Percentiles rank a stretch among this genome's conserved stretches.
Evolutionary conservation across 176 grass and related monocot genomes (phyloP).

Genomic region (Cymbopogon citratus): DNA sequence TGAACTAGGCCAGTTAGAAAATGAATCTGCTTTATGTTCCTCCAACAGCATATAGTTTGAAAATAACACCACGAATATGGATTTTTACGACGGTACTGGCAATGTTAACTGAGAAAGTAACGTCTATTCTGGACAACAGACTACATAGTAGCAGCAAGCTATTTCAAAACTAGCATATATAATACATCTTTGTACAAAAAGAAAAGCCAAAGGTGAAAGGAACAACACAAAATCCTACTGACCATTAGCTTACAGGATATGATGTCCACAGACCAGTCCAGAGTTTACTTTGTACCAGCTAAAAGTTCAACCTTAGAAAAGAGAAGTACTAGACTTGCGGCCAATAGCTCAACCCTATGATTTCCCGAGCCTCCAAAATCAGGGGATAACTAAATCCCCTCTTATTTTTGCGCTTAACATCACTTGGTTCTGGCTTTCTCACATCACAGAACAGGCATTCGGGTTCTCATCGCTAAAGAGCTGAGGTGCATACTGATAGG

Average conservation of each 20-base stretch:
- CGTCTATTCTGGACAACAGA: neutral
- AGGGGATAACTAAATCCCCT: neutral
- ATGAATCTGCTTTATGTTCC: neutral
- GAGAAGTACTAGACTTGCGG: neutral
- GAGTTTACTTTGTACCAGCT: slow-evolving; percentile 26
- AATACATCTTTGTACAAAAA: slow-evolving; percentile 19
- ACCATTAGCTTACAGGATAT: slow-evolving; percentile 16
- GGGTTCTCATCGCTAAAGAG: slow-evolving; percentile 72
- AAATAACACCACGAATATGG: neutral
- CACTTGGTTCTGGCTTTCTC: slow-evolving; percentile 25
- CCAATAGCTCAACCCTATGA: too few species aligned
- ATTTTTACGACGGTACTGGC: neutral
- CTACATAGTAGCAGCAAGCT: neutral
- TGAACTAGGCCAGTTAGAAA: neutral
- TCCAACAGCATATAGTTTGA: too few species aligned
- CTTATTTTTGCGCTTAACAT: slow-evolving; percentile 21
- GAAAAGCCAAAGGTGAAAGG: neutral
- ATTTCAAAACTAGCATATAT: slow-evolving; percentile 12
- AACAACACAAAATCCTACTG: slow-evolving; percentile 25
- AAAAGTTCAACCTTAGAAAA: slow-evolving; percentile 1
- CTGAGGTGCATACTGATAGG: slow-evolving; percentile 52
- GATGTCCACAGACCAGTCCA: neutral
- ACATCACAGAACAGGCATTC: slow-evolving; percentile 64
- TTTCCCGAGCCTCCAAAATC: slow-evolving; percentile 16
- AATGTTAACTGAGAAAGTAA: neutral